Base-by-base conservation (phyloP, 371 early-diverging fungal genomes). In the Phascolomyces articulosus region DNA sequence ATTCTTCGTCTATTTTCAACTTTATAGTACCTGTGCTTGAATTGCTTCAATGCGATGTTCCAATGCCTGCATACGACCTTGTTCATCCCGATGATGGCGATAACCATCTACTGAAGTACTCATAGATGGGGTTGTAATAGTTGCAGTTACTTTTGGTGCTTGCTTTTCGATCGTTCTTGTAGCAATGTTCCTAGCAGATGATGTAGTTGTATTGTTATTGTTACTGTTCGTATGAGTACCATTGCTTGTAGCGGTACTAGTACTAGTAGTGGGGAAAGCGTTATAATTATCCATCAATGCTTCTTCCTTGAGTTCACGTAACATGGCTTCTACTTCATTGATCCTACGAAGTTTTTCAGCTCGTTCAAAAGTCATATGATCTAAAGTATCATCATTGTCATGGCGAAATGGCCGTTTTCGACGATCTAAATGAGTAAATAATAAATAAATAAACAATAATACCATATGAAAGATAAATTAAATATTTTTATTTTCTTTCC, bases 31-130 rank as follows among this genome's bases (percentile, higher is more conserved):
- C 64, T 64, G 58, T 26, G 57, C 48, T 64, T 58, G 44, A 49
- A 64, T 56, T 24, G 34, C 20, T 49, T 58, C 51, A 6, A 64
- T 58, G 38, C 48, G 44, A 13, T 49, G 34, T 48, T 64, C 64
- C 58, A 64, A 58, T 47, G 27, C 27, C 6, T 47, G 44, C 40
- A 64, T 58, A 21, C 64, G 64, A 27, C 23, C 40, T 7, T 29
- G 29, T 20, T 63, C 44, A n/a, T 24, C 28, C 38, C 54, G 41
- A 13, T n/a, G 58, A 58, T n/a, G n/a, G n/a, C 26, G 8, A 44
- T 44, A 8, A 44, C 16, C 44, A n/a, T 44, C 44, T 16, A 44
- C 15, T 38, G 9, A n/a, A n/a, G n/a, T n/a, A n/a, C n/a, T n/a
- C 34, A 34, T 11, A 1, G 34, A 34, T 34, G 34, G 34, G 11